A percentile compares a stretch with the other conserved stretches of the same genome.
phyloP scores from a whole-genome alignment of 75 land plant species.

The Pseudotsuga menziesii region DNA sequence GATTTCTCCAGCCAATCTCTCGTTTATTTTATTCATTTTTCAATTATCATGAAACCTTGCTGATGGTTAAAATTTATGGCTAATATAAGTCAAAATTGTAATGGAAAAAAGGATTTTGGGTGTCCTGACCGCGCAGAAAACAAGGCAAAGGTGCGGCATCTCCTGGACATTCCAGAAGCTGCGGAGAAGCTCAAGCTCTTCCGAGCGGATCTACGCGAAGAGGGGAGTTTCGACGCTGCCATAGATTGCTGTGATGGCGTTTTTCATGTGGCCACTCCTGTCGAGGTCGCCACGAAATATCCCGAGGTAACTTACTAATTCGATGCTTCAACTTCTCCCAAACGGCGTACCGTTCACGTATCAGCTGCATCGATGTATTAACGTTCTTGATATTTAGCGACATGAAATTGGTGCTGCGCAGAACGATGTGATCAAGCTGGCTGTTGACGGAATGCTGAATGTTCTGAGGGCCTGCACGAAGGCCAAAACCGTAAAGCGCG shows the following conservation, averaged over 20 bases:
- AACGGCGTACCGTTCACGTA: too few species aligned
- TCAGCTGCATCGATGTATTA: too few species aligned
- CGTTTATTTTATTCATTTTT: not conserved
- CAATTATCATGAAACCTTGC: too few species aligned
- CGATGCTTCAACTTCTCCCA: too few species aligned
- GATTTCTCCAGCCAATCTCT: not conserved
- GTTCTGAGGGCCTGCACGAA: constrained; percentile 42
- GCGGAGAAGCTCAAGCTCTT: constrained; percentile 29
- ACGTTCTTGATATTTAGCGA: too few species aligned
- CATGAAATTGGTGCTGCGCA: not conserved
- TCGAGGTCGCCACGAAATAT: constrained; percentile 8
- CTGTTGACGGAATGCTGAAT: constrained; percentile 46
- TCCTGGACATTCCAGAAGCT: constrained; percentile 27
- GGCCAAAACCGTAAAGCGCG: constrained; percentile 38
- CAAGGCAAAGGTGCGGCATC: constrained; percentile 22
- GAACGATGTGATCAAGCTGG: constrained; percentile 39
- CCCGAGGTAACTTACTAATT: constrained; percentile 16
- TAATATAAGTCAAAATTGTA: too few species aligned
- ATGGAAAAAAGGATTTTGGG: too few species aligned
- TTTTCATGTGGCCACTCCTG: constrained; percentile 36
- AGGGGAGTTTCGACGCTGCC: constrained; percentile 25
- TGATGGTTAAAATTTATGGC: too few species aligned
- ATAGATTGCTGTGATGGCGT: constrained; percentile 32
- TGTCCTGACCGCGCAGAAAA: constrained; percentile 24
- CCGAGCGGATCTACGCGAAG: constrained; percentile 29